Percentiles rank a stretch among this genome's conserved stretches.
phyloP scores from a whole-genome alignment of 2,329 filamentous ascomycete genomes.

The Cadophora luteo-olivacea region DNA sequence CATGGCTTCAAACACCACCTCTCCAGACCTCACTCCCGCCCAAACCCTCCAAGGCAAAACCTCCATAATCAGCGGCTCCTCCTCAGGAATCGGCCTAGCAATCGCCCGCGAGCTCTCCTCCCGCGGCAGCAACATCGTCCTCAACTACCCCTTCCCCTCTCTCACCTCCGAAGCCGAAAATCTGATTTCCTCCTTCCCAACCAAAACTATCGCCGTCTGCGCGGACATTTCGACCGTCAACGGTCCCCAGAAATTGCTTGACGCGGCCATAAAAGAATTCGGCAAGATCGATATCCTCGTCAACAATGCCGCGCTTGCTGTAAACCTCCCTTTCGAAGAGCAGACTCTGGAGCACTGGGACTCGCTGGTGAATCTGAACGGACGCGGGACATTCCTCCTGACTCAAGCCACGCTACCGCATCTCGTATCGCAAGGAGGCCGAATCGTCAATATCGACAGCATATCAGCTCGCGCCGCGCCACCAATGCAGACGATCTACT shows the following conservation, averaged over 20 bases:
- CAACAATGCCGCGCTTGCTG: constrained; percentile 52
- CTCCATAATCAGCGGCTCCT: constrained; percentile 31
- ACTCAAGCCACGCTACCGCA: constrained; percentile 49
- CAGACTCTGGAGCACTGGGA: constrained; percentile 50
- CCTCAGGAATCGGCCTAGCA: constrained; percentile 51
- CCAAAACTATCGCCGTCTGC: constrained; percentile 47
- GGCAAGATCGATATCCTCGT: constrained; percentile 52
- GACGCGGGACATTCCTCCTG: constrained; percentile 50
- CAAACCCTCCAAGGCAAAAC: constrained; percentile 31
- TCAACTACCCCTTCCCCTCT: constrained; percentile 53
- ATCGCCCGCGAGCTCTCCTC: constrained; percentile 51
- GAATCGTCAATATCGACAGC: constrained; percentile 49
- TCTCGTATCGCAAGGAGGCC: constrained; percentile 45
- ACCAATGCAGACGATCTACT: constrained; percentile 53
- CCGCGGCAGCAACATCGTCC: constrained; percentile 51
- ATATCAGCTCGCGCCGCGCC: constrained; percentile 47
- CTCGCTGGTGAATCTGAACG: constrained; percentile 50
- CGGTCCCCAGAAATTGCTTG: constrained; percentile 47
- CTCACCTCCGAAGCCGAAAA: constrained; percentile 43
- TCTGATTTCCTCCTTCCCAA: constrained; percentile 42
- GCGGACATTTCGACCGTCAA: constrained; percentile 51
- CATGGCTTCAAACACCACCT: not conserved
- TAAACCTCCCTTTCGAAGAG: constrained; percentile 49
- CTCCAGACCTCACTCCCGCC: constrained; percentile 47
- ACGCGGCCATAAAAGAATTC: constrained; percentile 46